Conservation (phyloP, 176 grass and related monocot genomes). For the Elaeis guineensis region DNA sequence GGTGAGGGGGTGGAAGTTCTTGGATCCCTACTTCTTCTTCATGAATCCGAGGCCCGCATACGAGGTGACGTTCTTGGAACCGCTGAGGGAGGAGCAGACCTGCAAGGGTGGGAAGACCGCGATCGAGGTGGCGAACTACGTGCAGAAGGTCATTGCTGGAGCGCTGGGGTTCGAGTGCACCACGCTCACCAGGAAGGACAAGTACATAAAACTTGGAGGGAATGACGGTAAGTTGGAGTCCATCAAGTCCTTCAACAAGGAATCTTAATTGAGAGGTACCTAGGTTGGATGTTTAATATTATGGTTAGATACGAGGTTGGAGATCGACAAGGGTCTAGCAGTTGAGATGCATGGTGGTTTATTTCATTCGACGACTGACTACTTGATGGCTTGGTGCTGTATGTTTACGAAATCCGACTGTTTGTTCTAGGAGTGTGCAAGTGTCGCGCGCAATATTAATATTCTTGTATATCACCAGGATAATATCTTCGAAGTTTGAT, state of each 20-base stretch:
- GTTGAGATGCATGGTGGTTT: too few relatives aligned
- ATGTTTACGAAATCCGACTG: too few relatives aligned
- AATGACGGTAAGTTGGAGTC: conserved; percentile 36
- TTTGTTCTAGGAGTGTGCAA: too few relatives aligned
- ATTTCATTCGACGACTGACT: too few relatives aligned
- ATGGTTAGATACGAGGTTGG: too few relatives aligned
- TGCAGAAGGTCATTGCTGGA: conserved; percentile 45
- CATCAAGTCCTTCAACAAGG: background rate
- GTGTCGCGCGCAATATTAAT: too few relatives aligned
- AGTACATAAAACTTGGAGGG: conserved; percentile 67
- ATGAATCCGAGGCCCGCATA: conserved; percentile 72
- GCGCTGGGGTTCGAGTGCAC: conserved; percentile 54
- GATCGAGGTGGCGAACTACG: conserved; percentile 65
- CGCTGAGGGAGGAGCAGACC: conserved; percentile 44
- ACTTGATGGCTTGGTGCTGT: too few relatives aligned
- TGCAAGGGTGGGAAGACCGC: conserved; percentile 30
- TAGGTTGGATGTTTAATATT: too few relatives aligned
- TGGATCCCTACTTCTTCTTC: conserved; percentile 81
- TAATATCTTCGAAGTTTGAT: too few relatives aligned
- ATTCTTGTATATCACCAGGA: too few relatives aligned
- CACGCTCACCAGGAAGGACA: conserved; percentile 55
- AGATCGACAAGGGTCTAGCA: too few relatives aligned
- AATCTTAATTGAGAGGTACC: background rate
- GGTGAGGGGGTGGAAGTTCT: conserved; percentile 47
- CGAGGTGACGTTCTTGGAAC: conserved; percentile 53